These are phyloP conservation scores for Xerocomellus intermedius DNA, from an alignment of 768 basidiomycete genomes.

Conservation along the genomic window DNA sequence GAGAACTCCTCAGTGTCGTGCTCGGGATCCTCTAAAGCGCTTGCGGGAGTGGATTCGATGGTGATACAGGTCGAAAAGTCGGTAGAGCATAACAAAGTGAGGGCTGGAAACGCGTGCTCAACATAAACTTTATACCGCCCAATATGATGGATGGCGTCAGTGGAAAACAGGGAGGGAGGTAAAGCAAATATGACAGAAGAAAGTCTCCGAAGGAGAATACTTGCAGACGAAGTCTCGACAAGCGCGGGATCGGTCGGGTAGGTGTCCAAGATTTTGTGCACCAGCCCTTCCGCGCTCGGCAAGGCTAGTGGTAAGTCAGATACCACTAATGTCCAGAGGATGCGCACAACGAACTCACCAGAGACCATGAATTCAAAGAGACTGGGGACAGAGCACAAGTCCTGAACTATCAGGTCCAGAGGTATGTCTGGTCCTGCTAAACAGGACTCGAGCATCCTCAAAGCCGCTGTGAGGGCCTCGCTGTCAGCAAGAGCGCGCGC, in stretches of 20 bases:
- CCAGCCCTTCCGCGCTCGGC: constrained; percentile 13
- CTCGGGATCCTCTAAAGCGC: neutral
- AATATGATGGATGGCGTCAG: constrained; percentile 11
- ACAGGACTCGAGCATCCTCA: constrained; percentile 22
- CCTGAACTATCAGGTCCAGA: constrained; percentile 26
- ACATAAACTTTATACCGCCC: constrained; percentile 22
- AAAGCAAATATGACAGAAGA: constrained; percentile 26
- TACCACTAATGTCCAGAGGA: neutral
- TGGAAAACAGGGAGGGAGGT: constrained; percentile 15
- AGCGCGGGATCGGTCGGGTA: constrained; percentile 32
- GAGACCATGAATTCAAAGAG: constrained; percentile 34
- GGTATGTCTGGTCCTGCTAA: constrained; percentile 20
- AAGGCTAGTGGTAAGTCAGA: constrained; percentile 12
- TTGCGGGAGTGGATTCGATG: neutral
- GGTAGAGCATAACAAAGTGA: constrained; percentile 16
- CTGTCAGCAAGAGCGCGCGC: constrained; percentile 15
- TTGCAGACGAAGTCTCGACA: constrained; percentile 20
- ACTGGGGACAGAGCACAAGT: constrained; percentile 25
- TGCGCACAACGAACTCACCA: constrained; percentile 10
- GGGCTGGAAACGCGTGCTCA: constrained; percentile 22
- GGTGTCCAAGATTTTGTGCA: constrained; percentile 29
- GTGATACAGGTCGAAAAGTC: constrained; percentile 2
- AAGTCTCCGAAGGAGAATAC: constrained; percentile 25
- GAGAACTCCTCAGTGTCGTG: constrained; percentile 1
- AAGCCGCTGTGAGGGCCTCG: constrained; percentile 18